Percentiles rank a stretch among this genome's conserved stretches.
These are phyloP conservation scores for Ascomycota sp. DNA, from an alignment of 2,329 filamentous ascomycete species.

Conservation along the genomic window DNA sequence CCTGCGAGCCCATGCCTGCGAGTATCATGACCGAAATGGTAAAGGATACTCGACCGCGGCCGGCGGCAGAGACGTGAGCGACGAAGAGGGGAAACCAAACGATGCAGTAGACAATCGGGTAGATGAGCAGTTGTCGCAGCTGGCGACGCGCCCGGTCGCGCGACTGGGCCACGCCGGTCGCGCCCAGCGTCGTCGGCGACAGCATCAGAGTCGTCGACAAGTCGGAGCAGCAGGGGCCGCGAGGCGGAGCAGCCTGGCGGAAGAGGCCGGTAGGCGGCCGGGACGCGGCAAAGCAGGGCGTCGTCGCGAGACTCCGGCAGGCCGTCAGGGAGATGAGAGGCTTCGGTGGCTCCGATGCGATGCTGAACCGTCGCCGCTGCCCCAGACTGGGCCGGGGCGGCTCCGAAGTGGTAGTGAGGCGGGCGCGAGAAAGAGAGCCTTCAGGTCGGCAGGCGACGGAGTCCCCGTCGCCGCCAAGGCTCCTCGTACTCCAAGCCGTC, in stretches of 20 bases:
- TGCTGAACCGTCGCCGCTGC: too few species aligned
- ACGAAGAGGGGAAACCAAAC: constrained; percentile 55
- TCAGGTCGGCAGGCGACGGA: too few species aligned
- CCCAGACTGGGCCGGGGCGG: background rate
- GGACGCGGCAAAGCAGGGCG: background rate
- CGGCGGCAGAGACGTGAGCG: constrained; percentile 27
- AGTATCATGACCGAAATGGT: constrained; percentile 30
- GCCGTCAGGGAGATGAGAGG: background rate
- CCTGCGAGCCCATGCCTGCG: constrained; percentile 40
- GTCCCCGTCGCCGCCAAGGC: too few species aligned
- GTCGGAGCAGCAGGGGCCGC: constrained; percentile 4
- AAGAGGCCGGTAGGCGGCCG: background rate
- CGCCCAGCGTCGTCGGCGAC: constrained; percentile 5
- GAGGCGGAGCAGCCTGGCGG: background rate
- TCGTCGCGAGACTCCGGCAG: background rate
- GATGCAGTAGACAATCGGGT: constrained; percentile 47
- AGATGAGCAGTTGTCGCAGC: constrained; percentile 51
- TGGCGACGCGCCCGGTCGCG: constrained; percentile 41
- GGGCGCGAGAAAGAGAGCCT: too few species aligned
- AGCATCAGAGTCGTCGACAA: constrained; percentile 3
- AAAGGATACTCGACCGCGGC: constrained; percentile 22
- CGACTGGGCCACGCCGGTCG: constrained; percentile 12
- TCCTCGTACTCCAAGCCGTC: too few species aligned
- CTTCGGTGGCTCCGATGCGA: background rate
- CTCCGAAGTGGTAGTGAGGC: background rate